phyloP scores from a whole-genome alignment of 371 early-diverging fungal genomes.

The Saksenaea oblongispora region DNA sequence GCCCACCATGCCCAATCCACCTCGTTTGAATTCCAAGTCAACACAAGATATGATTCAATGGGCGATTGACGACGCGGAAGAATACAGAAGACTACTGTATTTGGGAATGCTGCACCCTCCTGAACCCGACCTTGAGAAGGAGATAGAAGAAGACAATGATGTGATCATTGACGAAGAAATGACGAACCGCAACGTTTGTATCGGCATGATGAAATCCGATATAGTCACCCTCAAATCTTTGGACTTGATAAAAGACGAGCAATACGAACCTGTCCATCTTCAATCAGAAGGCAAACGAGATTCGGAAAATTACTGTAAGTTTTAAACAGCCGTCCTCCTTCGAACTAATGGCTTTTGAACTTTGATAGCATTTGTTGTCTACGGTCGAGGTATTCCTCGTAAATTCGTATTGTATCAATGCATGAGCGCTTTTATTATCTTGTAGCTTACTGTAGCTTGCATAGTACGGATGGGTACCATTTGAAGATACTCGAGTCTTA shows the following conservation, averaged over 20 bases:
- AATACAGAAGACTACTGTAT: background rate
- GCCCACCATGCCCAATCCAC: background rate
- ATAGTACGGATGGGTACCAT: conserved; percentile 52
- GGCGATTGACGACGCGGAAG: background rate
- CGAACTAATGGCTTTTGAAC: background rate
- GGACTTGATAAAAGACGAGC: conserved; percentile 36
- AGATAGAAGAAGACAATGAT: conserved; percentile 14
- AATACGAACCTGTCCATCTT: conserved; percentile 33
- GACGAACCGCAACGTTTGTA: conserved; percentile 31
- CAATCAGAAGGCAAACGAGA: conserved; percentile 37
- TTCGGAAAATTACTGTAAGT: conserved; percentile 36
- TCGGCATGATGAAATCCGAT: conserved; percentile 49
- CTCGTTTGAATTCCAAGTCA: background rate
- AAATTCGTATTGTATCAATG: conserved; percentile 26
- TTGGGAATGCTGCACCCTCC: too few species aligned
- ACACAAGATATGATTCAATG: background rate
- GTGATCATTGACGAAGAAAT: conserved; percentile 29
- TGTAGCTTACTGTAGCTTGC: background rate
- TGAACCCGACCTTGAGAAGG: too few species aligned
- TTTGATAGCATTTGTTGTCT: conserved; percentile 33
- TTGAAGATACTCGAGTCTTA: conserved; percentile 42
- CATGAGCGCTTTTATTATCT: background rate
- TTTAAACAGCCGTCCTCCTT: background rate
- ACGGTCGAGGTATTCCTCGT: conserved; percentile 20
- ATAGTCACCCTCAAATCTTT: conserved; percentile 33